Evolutionary conservation across 805 yeast genomes (phyloP), one percentile per base, ranked within the genome.

Genomic region (Priceomyces haplophilus): DNA sequence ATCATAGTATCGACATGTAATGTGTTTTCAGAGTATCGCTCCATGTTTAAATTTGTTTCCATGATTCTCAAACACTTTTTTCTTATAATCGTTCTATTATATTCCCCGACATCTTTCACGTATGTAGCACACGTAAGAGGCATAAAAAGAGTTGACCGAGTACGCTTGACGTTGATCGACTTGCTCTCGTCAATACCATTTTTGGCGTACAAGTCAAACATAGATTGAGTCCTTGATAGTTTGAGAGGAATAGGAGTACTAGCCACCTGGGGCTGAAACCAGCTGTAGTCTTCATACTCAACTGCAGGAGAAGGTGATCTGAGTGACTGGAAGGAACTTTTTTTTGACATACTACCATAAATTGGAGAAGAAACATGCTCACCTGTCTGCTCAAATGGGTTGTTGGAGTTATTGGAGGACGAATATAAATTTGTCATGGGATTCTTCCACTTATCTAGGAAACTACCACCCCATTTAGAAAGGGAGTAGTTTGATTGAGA

Each of bases 381-480:
- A 15, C 39, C 37, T 24, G 46, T 44, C 17, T 44, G 47, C 18
- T 32, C 41, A 18, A 21, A 23, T 25, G 18, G 16, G 16, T 24
- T 20, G 17, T 18, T 41, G 29, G 34, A 16, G 10, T 13, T 30
- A 34, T 38, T 16, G 3, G 43, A 27, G 21, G 15, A 25, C 12
- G 33, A 17, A 12, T 25, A 18, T 7, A 37, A 12, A 17, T 29
- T 41, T 3, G 55, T 55, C 25, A 65, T 56, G 1, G 71, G 61
- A 41, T 56, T 58, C 43, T 62, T 63, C 77, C 78, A 72, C 48
- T 67, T 70, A 7, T 72, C 78, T 49, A 72, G 50, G 45, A 72
- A 69, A 38, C 74, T 65, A 18, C 71, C 64, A 1, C 76, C 74
- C 19, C 69, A 44, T 42, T 69, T 67, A 3, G 70, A 58, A 17